A percentile compares a stretch with the other conserved stretches of the same genome.
Evolutionary conservation across 108 stramenopile species (phyloP).

Genomic region (Cyclotella kingstonii): DNA sequence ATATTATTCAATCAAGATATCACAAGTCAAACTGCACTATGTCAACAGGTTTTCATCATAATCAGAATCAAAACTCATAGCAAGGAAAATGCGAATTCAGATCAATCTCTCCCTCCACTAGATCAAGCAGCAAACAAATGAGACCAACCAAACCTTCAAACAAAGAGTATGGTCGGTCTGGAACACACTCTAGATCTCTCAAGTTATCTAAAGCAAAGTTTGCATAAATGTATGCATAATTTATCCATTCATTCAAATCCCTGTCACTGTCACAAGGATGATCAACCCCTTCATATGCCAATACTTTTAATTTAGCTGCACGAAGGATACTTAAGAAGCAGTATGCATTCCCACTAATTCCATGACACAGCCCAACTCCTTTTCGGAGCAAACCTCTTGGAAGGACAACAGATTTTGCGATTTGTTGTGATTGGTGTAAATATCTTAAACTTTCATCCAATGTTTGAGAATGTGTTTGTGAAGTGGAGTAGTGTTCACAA

Average conservation of each 20-base stretch:
- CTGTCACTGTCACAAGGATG: background rate
- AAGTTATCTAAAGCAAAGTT: slow-evolving; percentile 40
- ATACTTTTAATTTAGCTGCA: slow-evolving; percentile 2
- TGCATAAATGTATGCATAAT: slow-evolving; percentile 28
- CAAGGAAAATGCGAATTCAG: slow-evolving; percentile 22
- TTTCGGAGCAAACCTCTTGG: slow-evolving; percentile 55
- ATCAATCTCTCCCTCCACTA: slow-evolving; percentile 11
- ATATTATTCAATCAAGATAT: no score
- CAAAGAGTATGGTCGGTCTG: slow-evolving; percentile 51
- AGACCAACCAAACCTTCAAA: slow-evolving; percentile 59
- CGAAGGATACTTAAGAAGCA: slow-evolving; percentile 54
- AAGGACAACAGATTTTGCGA: slow-evolving; percentile 54
- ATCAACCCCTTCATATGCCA: background rate
- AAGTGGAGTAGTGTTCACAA: no score
- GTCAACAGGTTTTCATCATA: no score
- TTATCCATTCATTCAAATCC: no score
- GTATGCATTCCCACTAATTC: slow-evolving; percentile 70
- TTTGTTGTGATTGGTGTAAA: slow-evolving; percentile 39
- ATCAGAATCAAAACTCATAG: slow-evolving; percentile 6
- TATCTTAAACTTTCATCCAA: no score
- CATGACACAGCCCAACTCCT: slow-evolving; percentile 76
- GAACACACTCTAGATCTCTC: slow-evolving; percentile 14
- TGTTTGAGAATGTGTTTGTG: no score
- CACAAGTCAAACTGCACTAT: no score
- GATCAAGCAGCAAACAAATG: slow-evolving; percentile 15